Evolutionary conservation across 306 rosid genomes (phyloP), one percentile per base, ranked within the genome.

Genomic region (Fragaria iinumae): DNA sequence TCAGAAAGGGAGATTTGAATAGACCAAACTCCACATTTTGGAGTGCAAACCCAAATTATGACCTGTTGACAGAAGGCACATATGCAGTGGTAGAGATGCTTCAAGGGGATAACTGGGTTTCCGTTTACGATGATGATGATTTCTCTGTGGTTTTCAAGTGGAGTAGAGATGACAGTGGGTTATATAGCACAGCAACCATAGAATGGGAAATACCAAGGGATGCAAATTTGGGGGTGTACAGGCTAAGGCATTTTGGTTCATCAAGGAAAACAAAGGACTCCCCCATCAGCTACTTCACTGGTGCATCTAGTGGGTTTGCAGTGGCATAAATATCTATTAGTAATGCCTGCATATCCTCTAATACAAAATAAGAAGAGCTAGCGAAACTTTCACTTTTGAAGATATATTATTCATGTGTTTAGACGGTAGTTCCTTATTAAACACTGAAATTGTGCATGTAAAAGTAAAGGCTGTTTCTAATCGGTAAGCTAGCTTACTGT

Each of bases 11-110:
- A 76, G 89, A 82, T 63, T 5, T 32, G 21, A 32, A 63, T 6
- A 83, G 71, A 68, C 84, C 86, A 52, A 79, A 74, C 1, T 91
- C 97, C 77, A 85, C 91, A 67, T 90, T 91, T 77, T 91, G 91
- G 89, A 90, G 96, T 48, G 91, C 90, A 17, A 89, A 91, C 81
- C 96, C 97, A 44, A 88, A 92, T 75, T 80, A 85, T 39, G 94
- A 93, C 77, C 84, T 90, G 18, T 67, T 93, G 52, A 93, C 86
- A 27, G 98, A 89, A 87, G 98, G 98, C 38, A 88, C 96, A n/a
- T 88, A 72, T 78, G 90, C 96, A 10, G 77, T 63, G 1, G 97
- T 90, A 13, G 97, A 93, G 83, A 78, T 81, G 81, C 90, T 86
- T n/a, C 88, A 82, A 60, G 88, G 77, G 48, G 67, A 83, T 75